Base-by-base conservation (phyloP, 2,329 filamentous ascomycete genomes). In the Truncatella angustata region DNA sequence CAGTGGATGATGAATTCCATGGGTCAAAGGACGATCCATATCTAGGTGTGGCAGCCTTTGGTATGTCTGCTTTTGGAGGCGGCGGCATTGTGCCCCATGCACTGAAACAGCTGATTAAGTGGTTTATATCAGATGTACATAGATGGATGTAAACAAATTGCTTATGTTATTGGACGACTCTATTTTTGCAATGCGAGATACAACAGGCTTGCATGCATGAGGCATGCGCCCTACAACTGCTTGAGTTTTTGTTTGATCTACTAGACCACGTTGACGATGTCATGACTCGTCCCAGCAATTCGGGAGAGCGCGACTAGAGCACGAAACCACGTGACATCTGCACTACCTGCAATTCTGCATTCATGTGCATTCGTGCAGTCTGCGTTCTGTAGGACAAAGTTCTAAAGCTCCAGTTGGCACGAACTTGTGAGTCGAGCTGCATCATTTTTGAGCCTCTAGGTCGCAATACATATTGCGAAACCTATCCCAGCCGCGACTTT, bases 1-100 rank as follows among this genome's bases (percentile, higher is more conserved):
- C 90, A 1, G 87, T 86, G 5, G 86, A 84, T 11, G 84, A 82
- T 12, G 85, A 86, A 70, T 91, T 91, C 84, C 85, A 89, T 4
- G 83, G 77, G 67, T 88, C 86, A 61, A 87, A 88, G 54, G 65
- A 63, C 32, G 70, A 69, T 23, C 70, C 68, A 62, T 71, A 67
- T 32, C 63, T 66, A 20, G 79, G 76, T 45, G 74, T 65, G 18
- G 74, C 71, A 28, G 70, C 67, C 54, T 63, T 70, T 52, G 65
- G 47, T 16, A 42, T 37, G 18, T 56, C 28, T 18, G 56, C 53
- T 52, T 62, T 63, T 34, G 55, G 50, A 30, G 58, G 54, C 21
- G 52, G 52, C 21, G 60, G 48, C 60, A 65, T 59, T 51, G 42
- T 54, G 37, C 14, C 14, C 16, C 30, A 36, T 48, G 28, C 32